Evolutionary conservation across 139 green algal species (phyloP), one percentile per base, ranked within the genome.

Genomic region (Coccomyxa sp.): DNA sequence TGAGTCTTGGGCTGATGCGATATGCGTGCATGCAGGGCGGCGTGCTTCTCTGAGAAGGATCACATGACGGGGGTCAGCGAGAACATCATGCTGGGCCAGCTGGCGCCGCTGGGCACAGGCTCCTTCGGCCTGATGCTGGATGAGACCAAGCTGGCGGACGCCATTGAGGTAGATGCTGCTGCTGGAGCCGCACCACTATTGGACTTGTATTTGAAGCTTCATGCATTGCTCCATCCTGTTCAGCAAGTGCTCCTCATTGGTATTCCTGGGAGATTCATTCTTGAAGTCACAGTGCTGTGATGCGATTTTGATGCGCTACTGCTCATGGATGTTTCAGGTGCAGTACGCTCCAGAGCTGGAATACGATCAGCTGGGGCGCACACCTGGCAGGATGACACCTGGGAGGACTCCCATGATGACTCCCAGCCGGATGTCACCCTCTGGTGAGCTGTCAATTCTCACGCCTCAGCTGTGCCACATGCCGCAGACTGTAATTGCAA

Each of bases 71-170:
- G 97, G 63, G 95, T 99, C 60, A 95, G 88, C 10, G 95, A 98
- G 86, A 98, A 98, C 91, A 98, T 99, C 90, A 97, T 99, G 91
- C 90, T 99, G 82, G 97, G 97, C 45, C 94, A 97, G 88, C 86
- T 97, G 84, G 95, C 92, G 84, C 95, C 95, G 9, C 81, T 98
- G 78, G 95, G 96, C 85, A 98, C 95, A 11, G 95, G 97, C 77
- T 89, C 90, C 77, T 99, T 99, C 82, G 93, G 92, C 59, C 89
- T 99, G 81, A 85, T 98, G 82, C 91, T 99, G 21, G 93, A 99
- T 84, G 95, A 99, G 77, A 86, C 89, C 0, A 90, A 91, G 86
- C 90, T 99, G 81, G 83, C 91, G 78, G 90, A 98, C 63, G 96
- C 97, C 0, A 92, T 97, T 59, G 97, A 99, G 79, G 81, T 98